Evolutionary conservation across 306 rosid genomes (phyloP).

Genomic region (Clitoria ternatea): DNA sequence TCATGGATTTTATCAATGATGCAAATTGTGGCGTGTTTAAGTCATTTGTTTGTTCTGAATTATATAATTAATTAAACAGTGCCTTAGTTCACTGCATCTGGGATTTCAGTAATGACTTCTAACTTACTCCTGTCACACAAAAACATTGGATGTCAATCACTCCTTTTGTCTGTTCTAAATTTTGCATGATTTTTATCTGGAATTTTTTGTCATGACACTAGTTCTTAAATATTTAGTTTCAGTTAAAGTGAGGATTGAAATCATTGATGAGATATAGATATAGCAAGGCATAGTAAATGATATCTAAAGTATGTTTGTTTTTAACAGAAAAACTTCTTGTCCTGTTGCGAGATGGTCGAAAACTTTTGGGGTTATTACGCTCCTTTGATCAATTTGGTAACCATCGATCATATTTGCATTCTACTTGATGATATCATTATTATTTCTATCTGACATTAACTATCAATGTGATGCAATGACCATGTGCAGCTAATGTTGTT

Average conservation of each 20-base stretch:
- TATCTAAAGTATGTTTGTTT: constrained; percentile 1
- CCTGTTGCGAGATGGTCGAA: constrained; percentile 82
- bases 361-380: constrained; percentile 79
- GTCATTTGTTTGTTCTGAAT: neutral
- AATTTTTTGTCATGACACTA: neutral
- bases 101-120: neutral
- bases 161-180: neutral
- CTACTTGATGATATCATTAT: neutral
- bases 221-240: neutral
- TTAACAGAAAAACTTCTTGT: constrained; percentile 78
- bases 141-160: neutral
- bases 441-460: neutral
- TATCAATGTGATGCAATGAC: constrained; percentile 3
- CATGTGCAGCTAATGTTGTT: constrained; percentile 73
- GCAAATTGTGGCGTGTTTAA: neutral
- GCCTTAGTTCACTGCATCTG: neutral
- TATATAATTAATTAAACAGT: neutral
- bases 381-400: constrained; percentile 90
- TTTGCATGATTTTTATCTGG: neutral
- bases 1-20: neutral
- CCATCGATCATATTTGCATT: neutral
- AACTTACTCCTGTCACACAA: neutral
- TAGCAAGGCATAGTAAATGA: neutral
- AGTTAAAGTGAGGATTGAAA: neutral
- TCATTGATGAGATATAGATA: constrained; percentile 8